Percentiles rank a stretch among this genome's conserved stretches.
phyloP scores from a whole-genome alignment of 2,329 filamentous ascomycete genomes.

The Aspergillus sp. region DNA sequence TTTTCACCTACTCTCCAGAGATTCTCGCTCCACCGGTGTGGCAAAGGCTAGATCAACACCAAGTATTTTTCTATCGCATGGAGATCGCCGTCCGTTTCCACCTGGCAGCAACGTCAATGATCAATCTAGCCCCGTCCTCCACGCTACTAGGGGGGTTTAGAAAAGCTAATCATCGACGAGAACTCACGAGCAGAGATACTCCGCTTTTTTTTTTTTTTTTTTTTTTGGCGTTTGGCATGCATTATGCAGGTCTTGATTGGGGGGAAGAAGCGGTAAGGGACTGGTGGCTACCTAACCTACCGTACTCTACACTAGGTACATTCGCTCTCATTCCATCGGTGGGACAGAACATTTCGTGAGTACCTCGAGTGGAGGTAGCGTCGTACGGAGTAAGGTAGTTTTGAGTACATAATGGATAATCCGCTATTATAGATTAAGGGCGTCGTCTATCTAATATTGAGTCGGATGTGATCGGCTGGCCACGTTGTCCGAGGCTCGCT shows the following conservation, averaged over 20 bases:
- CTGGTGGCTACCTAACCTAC: constrained; percentile 7
- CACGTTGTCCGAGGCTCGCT: neutral
- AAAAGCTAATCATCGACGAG: neutral
- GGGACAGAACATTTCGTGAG: neutral
- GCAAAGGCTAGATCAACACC: neutral
- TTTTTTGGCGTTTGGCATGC: constrained; percentile 2
- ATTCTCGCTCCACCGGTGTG: neutral
- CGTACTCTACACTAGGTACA: neutral
- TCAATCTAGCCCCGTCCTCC: neutral
- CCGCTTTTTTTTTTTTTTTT: too few relatives aligned
- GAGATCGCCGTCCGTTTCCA: neutral
- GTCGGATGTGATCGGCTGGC: neutral
- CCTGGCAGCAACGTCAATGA: too few relatives aligned
- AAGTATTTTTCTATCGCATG: neutral
- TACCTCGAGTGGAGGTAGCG: neutral
- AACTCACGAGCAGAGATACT: neutral
- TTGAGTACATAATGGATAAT: neutral
- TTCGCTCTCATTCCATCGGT: neutral
- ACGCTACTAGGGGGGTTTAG: neutral
- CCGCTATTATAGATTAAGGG: too few relatives aligned
- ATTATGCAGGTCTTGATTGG: constrained; percentile 8
- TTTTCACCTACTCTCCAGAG: neutral
- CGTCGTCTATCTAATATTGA: neutral
- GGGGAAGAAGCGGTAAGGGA: constrained; percentile 12
- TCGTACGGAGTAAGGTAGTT: neutral